Base-by-base conservation (phyloP, 2,329 filamentous ascomycete genomes). In the Sporothrix pseudoabietina region DNA sequence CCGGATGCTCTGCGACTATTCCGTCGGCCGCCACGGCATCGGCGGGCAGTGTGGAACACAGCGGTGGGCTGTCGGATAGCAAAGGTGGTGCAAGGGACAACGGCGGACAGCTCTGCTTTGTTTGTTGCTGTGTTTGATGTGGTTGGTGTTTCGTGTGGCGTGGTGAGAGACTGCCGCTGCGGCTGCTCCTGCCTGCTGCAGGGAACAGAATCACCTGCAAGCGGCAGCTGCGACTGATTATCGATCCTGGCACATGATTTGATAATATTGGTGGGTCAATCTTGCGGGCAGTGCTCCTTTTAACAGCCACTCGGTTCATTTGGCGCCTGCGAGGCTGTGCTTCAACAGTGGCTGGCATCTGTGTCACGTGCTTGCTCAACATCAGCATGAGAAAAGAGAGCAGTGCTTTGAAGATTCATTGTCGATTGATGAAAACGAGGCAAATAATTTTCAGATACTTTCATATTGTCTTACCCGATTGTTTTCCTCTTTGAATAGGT, bases 161-260 rank as follows among this genome's bases (percentile, higher is more conserved):
- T 30, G 52, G 52, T 55, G 52, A 55, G 52, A 55, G 52, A 49
- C 44, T 49, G 44, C 44, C 4, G 41, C 22, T 55, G 52, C 44
- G 4, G 6, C 22, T 55, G 52, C 52, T 55, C 52, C 52, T 55
- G 22, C 52, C 52, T 49, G 22, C 52, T 30, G 52, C 52, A 55
- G 52, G 52, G 52, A 26, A 55, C 52, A 26, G 10, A 30, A 19
- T 6, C 44, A 14, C 44, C 44, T n/a, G 22, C 52, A 30, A 55
- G 52, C 9, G 52, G 22, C 52, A 55, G 52, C 12, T 26, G 22
- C 52, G 22, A 55, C 52, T 22, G 9, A 30, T 22, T 22, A 9
- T 26, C 52, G 22, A 69, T 52, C 26, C 14, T 14, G 47, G 47
- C 44, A 69, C 47, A 69, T 69, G 65, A 69, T 52, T 69, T 26